Evolutionary conservation across 768 basidiomycete genomes (phyloP).

Genomic region (Neoboletus subvelutipes): DNA sequence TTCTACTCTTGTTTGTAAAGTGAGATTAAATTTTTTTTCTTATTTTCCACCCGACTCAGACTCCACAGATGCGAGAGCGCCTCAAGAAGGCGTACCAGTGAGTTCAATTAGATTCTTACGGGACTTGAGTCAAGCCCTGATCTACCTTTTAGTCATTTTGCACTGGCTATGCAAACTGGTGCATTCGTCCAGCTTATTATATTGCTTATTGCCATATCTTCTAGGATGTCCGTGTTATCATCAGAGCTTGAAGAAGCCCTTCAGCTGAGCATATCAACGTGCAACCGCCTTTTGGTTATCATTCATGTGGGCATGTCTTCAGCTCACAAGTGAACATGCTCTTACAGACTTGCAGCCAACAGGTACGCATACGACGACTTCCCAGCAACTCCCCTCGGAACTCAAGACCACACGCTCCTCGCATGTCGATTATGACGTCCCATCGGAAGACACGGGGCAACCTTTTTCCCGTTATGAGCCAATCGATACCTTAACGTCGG

Average conservation of each 20-base stretch:
- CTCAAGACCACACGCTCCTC: neutral
- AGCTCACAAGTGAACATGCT: neutral
- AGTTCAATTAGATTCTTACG: constrained; percentile 14
- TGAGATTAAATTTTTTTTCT: too few relatives aligned
- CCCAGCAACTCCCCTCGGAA: neutral
- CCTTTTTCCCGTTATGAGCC: constrained; percentile 7
- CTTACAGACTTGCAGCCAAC: constrained; percentile 20
- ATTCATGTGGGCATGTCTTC: constrained; percentile 32
- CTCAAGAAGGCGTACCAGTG: constrained; percentile 57
- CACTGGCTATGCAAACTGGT: constrained; percentile 64
- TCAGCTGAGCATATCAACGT: constrained; percentile 26
- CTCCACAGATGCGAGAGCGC: constrained; percentile 44
- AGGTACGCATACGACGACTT: neutral
- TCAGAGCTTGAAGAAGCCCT: constrained; percentile 44
- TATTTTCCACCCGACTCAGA: constrained; percentile 1
- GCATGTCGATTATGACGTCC: neutral
- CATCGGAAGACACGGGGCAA: constrained; percentile 17
- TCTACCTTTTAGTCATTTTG: constrained; percentile 48
- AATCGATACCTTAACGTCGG: neutral
- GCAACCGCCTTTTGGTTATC: constrained; percentile 28
- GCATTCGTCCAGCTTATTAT: constrained; percentile 73
- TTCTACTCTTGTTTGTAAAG: too few relatives aligned
- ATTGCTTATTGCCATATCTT: constrained; percentile 57
- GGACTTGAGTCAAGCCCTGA: neutral
- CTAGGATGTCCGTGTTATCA: constrained; percentile 50